A percentile compares a stretch with the other conserved stretches of the same genome.
Conservation (phyloP, 108 stramenopile species). For the Skeletonema potamos region DNA sequence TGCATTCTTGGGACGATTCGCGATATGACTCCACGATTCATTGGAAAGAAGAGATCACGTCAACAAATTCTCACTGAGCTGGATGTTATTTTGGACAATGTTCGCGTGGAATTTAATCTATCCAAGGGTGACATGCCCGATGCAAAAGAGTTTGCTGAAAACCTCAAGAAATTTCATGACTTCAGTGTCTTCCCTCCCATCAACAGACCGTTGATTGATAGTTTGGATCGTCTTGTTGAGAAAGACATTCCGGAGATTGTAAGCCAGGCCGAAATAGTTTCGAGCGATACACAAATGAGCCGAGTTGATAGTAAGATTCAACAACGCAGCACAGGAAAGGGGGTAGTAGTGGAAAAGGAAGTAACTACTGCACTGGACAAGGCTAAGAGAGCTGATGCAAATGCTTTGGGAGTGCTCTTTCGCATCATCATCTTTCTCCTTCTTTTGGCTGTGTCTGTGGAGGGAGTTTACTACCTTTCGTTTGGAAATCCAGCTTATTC, state of each 20-base stretch:
- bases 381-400: neutral
- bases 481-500: neutral
- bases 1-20: slow-evolving; percentile 49
- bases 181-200: slow-evolving; percentile 46
- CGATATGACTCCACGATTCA: slow-evolving; percentile 54
- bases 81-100: slow-evolving; percentile 59
- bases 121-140: slow-evolving; percentile 69
- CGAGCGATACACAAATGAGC: slow-evolving; percentile 1
- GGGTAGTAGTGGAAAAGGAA: neutral
- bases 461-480: neutral
- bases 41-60: slow-evolving; percentile 54
- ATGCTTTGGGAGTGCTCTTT: neutral
- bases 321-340: neutral
- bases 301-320: neutral
- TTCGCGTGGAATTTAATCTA: slow-evolving; percentile 52
- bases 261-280: slow-evolving; percentile 27
- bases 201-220: slow-evolving; percentile 22
- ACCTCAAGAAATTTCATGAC: slow-evolving; percentile 36
- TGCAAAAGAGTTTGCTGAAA: slow-evolving; percentile 45
- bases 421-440: neutral
- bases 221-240: slow-evolving; percentile 31
- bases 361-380: neutral
- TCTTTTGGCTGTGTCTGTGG: neutral
- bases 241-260: slow-evolving; percentile 48
- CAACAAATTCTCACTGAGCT: slow-evolving; percentile 44